Evolutionary conservation across 495 filamentous ascomycete genomes (phyloP), one percentile per base, ranked within the genome.

Genomic region (Penicillium arizonense): DNA sequence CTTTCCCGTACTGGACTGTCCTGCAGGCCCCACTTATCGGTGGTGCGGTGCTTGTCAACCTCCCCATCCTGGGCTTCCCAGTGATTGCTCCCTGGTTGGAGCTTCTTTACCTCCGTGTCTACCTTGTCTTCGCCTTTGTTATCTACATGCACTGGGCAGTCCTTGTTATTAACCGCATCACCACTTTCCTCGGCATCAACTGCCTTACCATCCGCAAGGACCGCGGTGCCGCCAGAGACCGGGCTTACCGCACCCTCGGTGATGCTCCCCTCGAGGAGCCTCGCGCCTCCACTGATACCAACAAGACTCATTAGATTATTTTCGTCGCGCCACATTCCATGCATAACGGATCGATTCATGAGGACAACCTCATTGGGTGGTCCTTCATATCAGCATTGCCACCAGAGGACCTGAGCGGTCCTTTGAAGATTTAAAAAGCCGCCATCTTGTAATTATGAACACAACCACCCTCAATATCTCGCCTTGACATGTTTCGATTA

Each of bases 1-100:
- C 93, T 2, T 98, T 97, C 72, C 94, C 94, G 0, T 91, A 88
- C 76, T 97, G 93, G 91, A 98, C 94, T 13, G 80, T 92, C 33
- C 85, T 98, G 78, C 79, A 97, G 21, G 81, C 79, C 36, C 94
- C 94, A 10, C 79, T 98, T 14, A 74, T 97, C 35, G 86, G 86
- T 6, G 94, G 95, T 26, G 92, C 91, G 21, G 60, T 94, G 3
- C 73, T 97, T 13, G 87, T 79, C 3, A 96, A 97, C 67, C 71
- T 96, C 28, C 94, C 93, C 5, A 77, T 77, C 26, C 53, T 97
- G 24, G 94, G 94, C 13, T 69, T 96, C 3, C 76, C 85, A 3
- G 70, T 75, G 7, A 67, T 88, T 37, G 79, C 80, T 26, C 70
- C 82, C 0, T 63, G 61, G 24, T 56, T 82, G 10, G 94, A 98